Base-by-base conservation (phyloP, 805 yeast species). In the Sugiyamaella americana region DNA sequence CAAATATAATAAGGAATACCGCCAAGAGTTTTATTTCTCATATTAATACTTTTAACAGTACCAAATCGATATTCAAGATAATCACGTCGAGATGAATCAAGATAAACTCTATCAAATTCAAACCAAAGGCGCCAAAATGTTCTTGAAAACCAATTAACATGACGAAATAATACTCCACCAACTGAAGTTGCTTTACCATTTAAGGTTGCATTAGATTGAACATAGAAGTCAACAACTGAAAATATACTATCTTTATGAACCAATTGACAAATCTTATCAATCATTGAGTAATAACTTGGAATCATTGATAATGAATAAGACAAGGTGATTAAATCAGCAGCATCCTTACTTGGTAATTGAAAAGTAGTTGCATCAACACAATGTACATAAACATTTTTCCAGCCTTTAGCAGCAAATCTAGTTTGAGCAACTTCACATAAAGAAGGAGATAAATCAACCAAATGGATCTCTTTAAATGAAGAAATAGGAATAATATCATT, bases 61-160 rank as follows among this genome's bases (percentile, higher is more conserved):
- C 94, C 94, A 58, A 85, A 85, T 58, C 77, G 75, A 66, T 86
- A 84, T 64, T 85, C 95, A 57, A 86, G 72, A 65, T 84, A 85
- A 58, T 82, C 87, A 67, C 95, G 78, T 68, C 94, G 78, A 5
- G 87, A 75, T 26, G 88, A 79, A 60, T 85, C 94, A 54, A 85
- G 72, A 57, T 78, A 82, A 2, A 85, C 94, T 47, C 81, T 75
- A 64, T 85, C 95, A 44, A 82, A 82, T 64, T 85, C 95, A 63
- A 86, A 85, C 95, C 95, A 86, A 38, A 82, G 69, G 59, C 88
- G 75, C 95, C 95, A 85, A 61, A 85, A 86, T 24, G 86, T 83
- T 61, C 94, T 73, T 43, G 76, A 72, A 47, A 82, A 51, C 94
- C 94, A 85, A 22, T 87, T 82, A 51, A 77, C 80, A 61, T 84